These are phyloP conservation scores for Saccharomyces cerevisiae DNA, from an alignment of 805 yeast species.

Conservation along the genomic window DNA sequence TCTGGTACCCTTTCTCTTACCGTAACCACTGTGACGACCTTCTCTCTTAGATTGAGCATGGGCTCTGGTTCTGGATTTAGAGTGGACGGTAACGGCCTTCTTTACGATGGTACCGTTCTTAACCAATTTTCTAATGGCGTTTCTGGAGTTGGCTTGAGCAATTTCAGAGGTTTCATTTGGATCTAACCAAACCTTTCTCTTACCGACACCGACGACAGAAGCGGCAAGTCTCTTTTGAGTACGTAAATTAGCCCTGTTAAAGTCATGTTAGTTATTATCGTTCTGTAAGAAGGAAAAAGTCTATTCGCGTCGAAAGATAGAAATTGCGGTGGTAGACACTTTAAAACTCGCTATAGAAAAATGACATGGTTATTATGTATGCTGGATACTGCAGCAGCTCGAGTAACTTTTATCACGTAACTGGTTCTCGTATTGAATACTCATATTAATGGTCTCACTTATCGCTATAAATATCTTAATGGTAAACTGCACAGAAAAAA, in stretches of 20 bases:
- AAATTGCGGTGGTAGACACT: background rate
- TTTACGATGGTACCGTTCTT: constrained; percentile 95
- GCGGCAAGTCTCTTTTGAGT: constrained; percentile 99
- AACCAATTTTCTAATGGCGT: constrained; percentile 95
- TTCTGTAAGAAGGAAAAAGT: background rate
- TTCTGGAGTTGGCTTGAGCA: constrained; percentile 95
- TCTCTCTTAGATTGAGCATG: constrained; percentile 91
- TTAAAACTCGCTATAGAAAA: background rate
- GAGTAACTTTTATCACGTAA: background rate
- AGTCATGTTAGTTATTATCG: background rate
- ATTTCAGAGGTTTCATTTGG: constrained; percentile 95
- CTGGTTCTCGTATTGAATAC: too few relatives aligned
- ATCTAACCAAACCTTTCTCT: constrained; percentile 99
- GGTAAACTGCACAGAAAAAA: background rate
- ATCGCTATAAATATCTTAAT: too few relatives aligned
- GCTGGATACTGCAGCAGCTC: background rate
- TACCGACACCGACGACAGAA: constrained; percentile 96
- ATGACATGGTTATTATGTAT: background rate
- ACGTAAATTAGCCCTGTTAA: constrained; percentile 84
- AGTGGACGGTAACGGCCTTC: constrained; percentile 95
- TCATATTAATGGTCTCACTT: too few relatives aligned
- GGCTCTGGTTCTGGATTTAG: constrained; percentile 97
- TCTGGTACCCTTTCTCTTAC: constrained; percentile 99
- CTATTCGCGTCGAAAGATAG: background rate
- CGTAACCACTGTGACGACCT: constrained; percentile 99